A percentile compares a stretch with the other conserved stretches of the same genome.
Conservation (phyloP, 1,284 basidiomycete species). For the Leccinum pallidistipes region DNA sequence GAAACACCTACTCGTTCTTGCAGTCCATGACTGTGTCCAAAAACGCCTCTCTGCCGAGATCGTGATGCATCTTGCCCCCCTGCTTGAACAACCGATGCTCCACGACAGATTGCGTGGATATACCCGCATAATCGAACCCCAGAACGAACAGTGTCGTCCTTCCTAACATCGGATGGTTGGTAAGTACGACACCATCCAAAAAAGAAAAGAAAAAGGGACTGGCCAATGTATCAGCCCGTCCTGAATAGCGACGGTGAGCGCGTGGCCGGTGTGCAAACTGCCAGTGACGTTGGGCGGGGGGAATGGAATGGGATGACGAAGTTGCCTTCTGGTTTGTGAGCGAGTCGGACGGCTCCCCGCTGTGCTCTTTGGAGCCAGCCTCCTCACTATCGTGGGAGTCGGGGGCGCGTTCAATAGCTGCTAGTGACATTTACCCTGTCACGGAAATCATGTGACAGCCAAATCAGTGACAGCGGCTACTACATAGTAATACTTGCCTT, state of each 20-base stretch:
- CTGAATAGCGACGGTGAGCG: slow-evolving; percentile 90
- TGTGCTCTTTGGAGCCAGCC: too few species aligned
- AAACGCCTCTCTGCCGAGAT: slow-evolving; percentile 93
- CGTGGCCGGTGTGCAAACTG: slow-evolving; percentile 95
- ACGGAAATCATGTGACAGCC: too few species aligned
- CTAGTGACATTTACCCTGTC: too few species aligned
- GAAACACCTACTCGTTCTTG: slow-evolving; percentile 84
- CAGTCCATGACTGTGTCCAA: slow-evolving; percentile 92
- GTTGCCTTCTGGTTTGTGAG: slow-evolving; percentile 57
- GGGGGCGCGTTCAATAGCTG: too few species aligned
- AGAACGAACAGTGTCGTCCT: slow-evolving; percentile 91
- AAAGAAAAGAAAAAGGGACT: slow-evolving; percentile 20
- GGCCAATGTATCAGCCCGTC: slow-evolving; percentile 88
- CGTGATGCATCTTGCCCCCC: slow-evolving; percentile 85
- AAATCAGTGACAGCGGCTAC: too few species aligned
- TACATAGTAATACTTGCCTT: too few species aligned
- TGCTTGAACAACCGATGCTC: slow-evolving; percentile 90
- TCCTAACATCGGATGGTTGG: slow-evolving; percentile 86
- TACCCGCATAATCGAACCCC: slow-evolving; percentile 98
- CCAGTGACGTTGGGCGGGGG: slow-evolving; percentile 99
- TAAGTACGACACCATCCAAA: not conserved
- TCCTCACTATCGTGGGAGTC: too few species aligned
- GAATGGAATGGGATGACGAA: slow-evolving; percentile 79
- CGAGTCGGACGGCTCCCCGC: slow-evolving; percentile 11
- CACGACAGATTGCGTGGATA: slow-evolving; percentile 98